These are phyloP conservation scores for Sphaerulina vaccinii DNA, from an alignment of 2,329 filamentous ascomycete genomes.

Conservation along the genomic window DNA sequence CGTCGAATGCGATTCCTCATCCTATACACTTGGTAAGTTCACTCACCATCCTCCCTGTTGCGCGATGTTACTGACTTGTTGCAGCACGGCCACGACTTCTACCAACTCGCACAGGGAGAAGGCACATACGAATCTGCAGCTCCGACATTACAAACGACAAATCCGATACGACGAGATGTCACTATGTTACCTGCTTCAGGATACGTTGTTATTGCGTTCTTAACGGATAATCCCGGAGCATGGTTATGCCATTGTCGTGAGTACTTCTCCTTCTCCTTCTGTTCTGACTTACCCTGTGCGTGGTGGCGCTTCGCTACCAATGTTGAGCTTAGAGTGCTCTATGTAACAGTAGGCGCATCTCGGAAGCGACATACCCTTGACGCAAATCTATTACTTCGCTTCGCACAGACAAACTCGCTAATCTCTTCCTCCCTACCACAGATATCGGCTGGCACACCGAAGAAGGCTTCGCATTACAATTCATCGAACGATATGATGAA, in stretches of 20 bases:
- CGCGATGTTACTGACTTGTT: neutral
- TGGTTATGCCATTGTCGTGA: conserved; percentile 34
- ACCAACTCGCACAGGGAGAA: conserved; percentile 40
- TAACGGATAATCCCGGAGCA: conserved; percentile 35
- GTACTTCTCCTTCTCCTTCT: neutral
- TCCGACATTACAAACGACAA: conserved; percentile 34
- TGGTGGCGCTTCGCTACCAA: too few relatives aligned
- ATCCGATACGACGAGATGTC: conserved; percentile 37
- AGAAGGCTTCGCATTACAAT: conserved; percentile 34
- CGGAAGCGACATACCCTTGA: too few relatives aligned
- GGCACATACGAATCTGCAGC: conserved; percentile 38
- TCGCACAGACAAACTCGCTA: neutral
- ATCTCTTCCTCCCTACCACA: too few relatives aligned
- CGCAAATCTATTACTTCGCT: neutral
- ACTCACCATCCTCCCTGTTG: neutral
- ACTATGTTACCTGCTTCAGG: conserved; percentile 36
- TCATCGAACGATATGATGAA: conserved; percentile 27
- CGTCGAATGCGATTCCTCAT: conserved; percentile 36
- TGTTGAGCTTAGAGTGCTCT: too few relatives aligned
- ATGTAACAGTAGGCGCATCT: too few relatives aligned
- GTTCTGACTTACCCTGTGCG: too few relatives aligned
- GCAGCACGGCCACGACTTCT: conserved; percentile 49
- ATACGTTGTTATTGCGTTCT: conserved; percentile 37
- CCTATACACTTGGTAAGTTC: conserved; percentile 44
- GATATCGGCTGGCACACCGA: conserved; percentile 36